Evolutionary conservation across 1,139 yeast genomes (phyloP).

Genomic region (Debaryomyces robertsiae): DNA sequence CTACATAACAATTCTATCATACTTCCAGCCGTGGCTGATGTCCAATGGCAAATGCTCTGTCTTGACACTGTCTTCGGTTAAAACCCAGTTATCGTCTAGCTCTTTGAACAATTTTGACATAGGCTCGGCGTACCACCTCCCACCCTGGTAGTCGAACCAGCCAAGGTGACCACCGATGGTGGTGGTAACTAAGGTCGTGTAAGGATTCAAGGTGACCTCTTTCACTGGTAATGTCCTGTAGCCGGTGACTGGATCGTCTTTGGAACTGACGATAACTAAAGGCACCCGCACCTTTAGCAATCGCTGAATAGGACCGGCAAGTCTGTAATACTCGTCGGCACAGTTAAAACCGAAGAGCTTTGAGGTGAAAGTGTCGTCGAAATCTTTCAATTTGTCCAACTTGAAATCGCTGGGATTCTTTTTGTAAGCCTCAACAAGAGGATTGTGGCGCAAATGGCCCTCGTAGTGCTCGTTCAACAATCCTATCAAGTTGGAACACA

Average conservation of each 20-base stretch:
- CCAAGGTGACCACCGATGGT: slow-evolving; percentile 85
- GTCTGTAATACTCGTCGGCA: slow-evolving; percentile 55
- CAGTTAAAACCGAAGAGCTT: slow-evolving; percentile 56
- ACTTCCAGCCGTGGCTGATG: slow-evolving; percentile 29
- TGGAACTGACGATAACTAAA: slow-evolving; percentile 48
- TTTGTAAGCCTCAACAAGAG: slow-evolving; percentile 31
- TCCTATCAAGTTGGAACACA: slow-evolving; percentile 51
- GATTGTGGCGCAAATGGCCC: slow-evolving; percentile 31
- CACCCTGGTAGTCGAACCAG: slow-evolving; percentile 53
- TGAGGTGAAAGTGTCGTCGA: slow-evolving; percentile 57
- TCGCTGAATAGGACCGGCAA: slow-evolving; percentile 55
- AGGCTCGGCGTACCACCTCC: slow-evolving; percentile 56
- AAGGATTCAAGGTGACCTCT: slow-evolving; percentile 70
- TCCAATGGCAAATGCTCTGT: slow-evolving; percentile 32
- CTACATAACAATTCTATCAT: slow-evolving; percentile 30
- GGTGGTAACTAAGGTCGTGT: slow-evolving; percentile 64
- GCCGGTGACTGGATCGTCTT: slow-evolving; percentile 64
- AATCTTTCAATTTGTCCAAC: slow-evolving; percentile 38
- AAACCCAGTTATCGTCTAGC: slow-evolving; percentile 30
- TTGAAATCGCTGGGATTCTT: slow-evolving; percentile 38
- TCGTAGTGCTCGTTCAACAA: slow-evolving; percentile 47
- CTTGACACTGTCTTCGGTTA: slow-evolving; percentile 18
- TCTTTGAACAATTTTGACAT: slow-evolving; percentile 37
- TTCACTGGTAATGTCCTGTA: slow-evolving; percentile 54
- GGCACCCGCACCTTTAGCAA: slow-evolving; percentile 56